phyloP scores from a whole-genome alignment of 2,329 filamentous ascomycete species.

The Apiospora sp. region DNA sequence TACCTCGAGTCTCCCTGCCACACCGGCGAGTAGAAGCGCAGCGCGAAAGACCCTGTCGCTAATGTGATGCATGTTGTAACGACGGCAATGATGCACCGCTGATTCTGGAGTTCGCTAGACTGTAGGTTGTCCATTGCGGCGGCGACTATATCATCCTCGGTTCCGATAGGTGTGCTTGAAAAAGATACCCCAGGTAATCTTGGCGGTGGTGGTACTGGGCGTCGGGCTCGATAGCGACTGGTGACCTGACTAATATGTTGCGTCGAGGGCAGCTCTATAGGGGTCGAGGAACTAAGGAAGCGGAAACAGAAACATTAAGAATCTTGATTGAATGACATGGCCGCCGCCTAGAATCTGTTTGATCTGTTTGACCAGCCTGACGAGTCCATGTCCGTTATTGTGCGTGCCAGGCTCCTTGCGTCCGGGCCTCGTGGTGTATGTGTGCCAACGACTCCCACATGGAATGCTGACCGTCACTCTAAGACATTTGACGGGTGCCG shows the following conservation, averaged over 20 bases:
- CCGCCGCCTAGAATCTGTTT: not conserved
- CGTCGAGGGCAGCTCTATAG: not conserved
- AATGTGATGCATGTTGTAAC: constrained; percentile 37
- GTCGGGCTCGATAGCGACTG: not conserved
- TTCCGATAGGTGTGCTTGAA: not conserved
- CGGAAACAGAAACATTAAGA: constrained; percentile 2
- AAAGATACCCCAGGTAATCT: not conserved
- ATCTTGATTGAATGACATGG: not conserved
- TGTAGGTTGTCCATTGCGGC: constrained; percentile 1
- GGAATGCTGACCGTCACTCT: constrained; percentile 8
- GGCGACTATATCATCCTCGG: not conserved
- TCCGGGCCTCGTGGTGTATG: not conserved
- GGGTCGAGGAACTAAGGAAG: not conserved
- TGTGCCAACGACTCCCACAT: constrained; percentile 3
- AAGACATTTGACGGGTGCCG: constrained; percentile 15
- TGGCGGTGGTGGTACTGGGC: not conserved
- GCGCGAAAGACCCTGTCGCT: constrained; percentile 36
- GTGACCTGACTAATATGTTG: not conserved
- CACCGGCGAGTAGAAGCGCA: constrained; percentile 37
- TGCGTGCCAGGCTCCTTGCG: not conserved
- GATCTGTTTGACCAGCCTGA: not conserved
- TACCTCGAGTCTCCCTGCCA: constrained; percentile 32
- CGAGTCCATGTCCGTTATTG: not conserved
- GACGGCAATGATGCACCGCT: constrained; percentile 40
- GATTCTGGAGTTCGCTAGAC: constrained; percentile 29